Evolutionary conservation across 2,329 filamentous ascomycete genomes (phyloP).

Genomic region (Ophiostoma tasmaniense): DNA sequence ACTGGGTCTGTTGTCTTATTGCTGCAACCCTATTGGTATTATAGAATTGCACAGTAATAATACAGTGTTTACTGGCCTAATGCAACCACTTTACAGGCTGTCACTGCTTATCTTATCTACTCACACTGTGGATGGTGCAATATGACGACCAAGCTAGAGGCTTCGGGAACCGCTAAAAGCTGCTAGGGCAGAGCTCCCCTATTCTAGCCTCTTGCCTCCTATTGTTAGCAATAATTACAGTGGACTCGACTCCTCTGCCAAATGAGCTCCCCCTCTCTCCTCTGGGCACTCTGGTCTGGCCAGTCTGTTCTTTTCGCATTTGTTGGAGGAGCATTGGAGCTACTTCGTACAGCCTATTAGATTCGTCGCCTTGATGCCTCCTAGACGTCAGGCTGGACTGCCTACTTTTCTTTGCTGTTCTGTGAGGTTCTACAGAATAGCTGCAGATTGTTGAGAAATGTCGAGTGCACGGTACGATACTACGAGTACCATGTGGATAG

Average conservation of each 20-base stretch:
- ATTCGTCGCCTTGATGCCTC: constrained; percentile 1
- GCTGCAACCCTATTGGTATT: neutral
- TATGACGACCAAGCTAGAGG: neutral
- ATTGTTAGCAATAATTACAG: neutral
- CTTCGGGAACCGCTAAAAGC: neutral
- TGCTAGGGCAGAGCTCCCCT: neutral
- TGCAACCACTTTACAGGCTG: too few relatives aligned
- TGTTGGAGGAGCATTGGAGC: neutral
- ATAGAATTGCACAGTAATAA: neutral
- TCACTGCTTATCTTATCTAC: neutral
- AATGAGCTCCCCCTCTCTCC: neutral
- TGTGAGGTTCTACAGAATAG: neutral
- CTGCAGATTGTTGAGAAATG: neutral
- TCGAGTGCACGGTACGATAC: neutral
- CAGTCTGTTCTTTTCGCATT: constrained; percentile 2
- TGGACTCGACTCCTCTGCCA: neutral
- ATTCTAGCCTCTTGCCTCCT: neutral
- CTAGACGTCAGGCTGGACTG: neutral
- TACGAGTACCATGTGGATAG: neutral
- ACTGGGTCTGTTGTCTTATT: constrained; percentile 7
- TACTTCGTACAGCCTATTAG: neutral
- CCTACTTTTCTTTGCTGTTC: neutral
- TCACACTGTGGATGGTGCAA: neutral
- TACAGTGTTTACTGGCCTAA: neutral
- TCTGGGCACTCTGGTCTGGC: neutral